phyloP scores from a whole-genome alignment of 2,329 filamentous ascomycete genomes.

The Cladosporium halotolerans region DNA sequence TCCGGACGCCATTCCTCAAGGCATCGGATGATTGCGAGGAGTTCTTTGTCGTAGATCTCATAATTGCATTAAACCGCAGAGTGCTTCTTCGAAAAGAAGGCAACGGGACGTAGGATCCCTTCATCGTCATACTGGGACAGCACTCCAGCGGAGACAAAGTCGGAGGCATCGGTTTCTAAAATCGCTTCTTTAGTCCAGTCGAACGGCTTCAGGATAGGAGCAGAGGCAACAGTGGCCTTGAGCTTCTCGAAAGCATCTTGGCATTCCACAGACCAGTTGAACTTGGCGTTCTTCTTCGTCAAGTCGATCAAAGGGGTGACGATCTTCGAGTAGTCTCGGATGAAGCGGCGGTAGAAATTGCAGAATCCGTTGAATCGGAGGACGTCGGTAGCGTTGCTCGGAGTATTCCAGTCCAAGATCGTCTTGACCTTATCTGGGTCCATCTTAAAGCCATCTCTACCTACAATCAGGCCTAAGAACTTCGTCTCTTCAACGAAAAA shows the following conservation, averaged over 20 bases:
- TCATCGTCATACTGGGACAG: conserved; percentile 14
- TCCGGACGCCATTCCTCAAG: conserved; percentile 25
- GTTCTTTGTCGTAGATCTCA: conserved; percentile 33
- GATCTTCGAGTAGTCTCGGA: neutral
- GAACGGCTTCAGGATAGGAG: neutral
- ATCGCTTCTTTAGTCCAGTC: neutral
- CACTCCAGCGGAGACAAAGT: neutral
- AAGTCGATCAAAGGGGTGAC: neutral
- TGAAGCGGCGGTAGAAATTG: neutral
- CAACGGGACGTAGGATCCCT: conserved; percentile 14
- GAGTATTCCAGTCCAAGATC: neutral
- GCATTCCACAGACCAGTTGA: neutral
- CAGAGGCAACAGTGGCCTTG: neutral
- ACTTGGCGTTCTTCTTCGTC: neutral
- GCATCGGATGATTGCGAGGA: conserved; percentile 29
- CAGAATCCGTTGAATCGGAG: neutral
- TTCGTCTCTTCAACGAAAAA: conserved; percentile 27
- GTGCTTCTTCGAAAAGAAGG: conserved; percentile 21
- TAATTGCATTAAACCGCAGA: conserved; percentile 25
- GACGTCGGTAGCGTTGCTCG: neutral
- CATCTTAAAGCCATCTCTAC: conserved; percentile 20
- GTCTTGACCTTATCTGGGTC: conserved; percentile 8
- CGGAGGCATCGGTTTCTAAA: neutral
- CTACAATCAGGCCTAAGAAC: conserved; percentile 23
- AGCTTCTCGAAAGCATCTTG: neutral